Evolutionary conservation across 805 yeast genomes (phyloP).

Genomic region (Kluyveromyces lactis): DNA sequence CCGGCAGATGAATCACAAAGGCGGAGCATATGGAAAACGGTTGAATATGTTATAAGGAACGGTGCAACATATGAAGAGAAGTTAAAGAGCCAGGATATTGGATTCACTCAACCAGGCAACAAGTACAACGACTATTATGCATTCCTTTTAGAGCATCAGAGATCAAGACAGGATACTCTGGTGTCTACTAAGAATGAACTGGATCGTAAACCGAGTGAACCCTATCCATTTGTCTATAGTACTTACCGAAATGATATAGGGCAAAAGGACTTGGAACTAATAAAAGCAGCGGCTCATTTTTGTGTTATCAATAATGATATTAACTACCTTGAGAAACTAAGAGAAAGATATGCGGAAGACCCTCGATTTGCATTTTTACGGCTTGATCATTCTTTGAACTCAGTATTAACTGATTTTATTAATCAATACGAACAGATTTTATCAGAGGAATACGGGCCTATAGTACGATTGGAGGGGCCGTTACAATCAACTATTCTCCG

Average conservation of each 20-base stretch:
- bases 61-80: constrained; percentile 64
- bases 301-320: constrained; percentile 51
- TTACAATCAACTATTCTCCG: constrained; percentile 34
- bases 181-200: not conserved
- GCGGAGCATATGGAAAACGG: constrained; percentile 61
- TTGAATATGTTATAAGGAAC: constrained; percentile 57
- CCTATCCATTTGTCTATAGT: constrained; percentile 17
- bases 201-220: constrained; percentile 15
- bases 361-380: constrained; percentile 64
- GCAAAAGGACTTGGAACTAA: constrained; percentile 53
- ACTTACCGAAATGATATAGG: constrained; percentile 37
- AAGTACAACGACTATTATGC: constrained; percentile 51
- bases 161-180: constrained; percentile 1
- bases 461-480: constrained; percentile 22
- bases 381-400: constrained; percentile 50
- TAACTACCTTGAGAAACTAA: constrained; percentile 35
- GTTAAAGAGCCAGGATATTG: constrained; percentile 47
- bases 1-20: constrained; percentile 44
- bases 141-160: constrained; percentile 18
- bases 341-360: constrained; percentile 28
- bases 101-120: constrained; percentile 50
- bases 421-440: constrained; percentile 44
- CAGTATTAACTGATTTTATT: constrained; percentile 40
- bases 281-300: constrained; percentile 65
- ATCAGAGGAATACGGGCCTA: constrained; percentile 11